Conservation (phyloP, 2,329 filamentous ascomycete genomes). For the Dactylonectria estremocensis region DNA sequence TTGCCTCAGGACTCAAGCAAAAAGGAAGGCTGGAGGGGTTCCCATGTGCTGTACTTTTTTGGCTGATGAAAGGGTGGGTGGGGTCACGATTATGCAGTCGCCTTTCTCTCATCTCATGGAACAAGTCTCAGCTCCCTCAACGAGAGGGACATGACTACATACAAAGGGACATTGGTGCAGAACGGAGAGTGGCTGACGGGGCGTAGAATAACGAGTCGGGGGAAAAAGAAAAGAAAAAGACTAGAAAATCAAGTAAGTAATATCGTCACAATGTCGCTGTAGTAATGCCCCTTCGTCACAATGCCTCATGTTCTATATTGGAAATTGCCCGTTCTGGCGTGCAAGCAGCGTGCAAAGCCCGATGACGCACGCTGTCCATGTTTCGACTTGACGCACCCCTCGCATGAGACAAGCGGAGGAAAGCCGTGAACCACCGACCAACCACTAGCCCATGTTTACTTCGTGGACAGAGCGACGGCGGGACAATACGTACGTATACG, state of each 20-base stretch:
- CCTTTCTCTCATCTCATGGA: conserved; percentile 10
- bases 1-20: conserved; percentile 6
- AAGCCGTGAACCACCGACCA: too few species aligned
- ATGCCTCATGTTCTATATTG: conserved; percentile 1
- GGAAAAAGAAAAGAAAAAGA: background rate
- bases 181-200: conserved; percentile 6
- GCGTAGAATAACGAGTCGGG: background rate
- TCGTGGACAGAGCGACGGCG: too few species aligned
- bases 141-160: background rate
- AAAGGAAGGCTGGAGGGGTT: conserved; percentile 18
- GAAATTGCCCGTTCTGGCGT: background rate
- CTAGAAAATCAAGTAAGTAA: background rate
- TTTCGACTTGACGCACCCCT: conserved; percentile 18
- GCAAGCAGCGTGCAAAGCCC: conserved; percentile 9
- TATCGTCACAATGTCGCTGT: too few species aligned
- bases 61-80: conserved; percentile 41
- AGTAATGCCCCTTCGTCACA: conserved; percentile 3
- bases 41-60: conserved; percentile 17
- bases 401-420: background rate
- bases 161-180: conserved; percentile 26
- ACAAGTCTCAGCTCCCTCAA: too few species aligned
- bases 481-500: too few species aligned
- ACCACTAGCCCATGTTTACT: too few species aligned
- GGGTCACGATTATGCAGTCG: conserved; percentile 45
- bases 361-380: conserved; percentile 14